These are phyloP conservation scores for Pythium rhizo-oryzae DNA, from an alignment of 352 stramenopile genomes.

Conservation along the genomic window DNA sequence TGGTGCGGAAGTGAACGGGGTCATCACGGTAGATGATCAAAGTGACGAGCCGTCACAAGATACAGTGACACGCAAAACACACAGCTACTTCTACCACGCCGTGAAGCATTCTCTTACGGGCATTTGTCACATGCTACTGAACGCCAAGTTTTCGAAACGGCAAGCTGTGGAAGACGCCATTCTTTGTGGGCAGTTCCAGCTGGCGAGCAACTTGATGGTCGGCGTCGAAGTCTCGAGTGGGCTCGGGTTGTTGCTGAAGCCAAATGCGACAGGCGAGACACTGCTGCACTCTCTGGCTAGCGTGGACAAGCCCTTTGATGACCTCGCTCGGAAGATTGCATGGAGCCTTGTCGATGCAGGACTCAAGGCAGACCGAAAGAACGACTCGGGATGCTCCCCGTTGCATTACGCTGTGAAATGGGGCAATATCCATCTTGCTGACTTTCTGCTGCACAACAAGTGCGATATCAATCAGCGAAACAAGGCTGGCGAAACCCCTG, in stretches of 20 bases:
- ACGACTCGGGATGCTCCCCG: conserved; percentile 45
- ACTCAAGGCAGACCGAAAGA: conserved; percentile 32
- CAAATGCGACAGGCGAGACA: conserved; percentile 52
- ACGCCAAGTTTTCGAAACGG: conserved; percentile 65
- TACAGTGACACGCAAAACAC: conserved; percentile 26
- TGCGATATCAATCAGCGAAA: conserved; percentile 49
- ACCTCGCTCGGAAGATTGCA: conserved; percentile 56
- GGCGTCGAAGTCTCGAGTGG: conserved; percentile 54
- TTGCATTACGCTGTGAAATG: conserved; percentile 62
- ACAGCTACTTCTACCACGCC: conserved; percentile 79
- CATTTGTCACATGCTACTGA: conserved; percentile 81
- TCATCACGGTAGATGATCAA: conserved; percentile 35
- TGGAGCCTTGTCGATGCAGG: conserved; percentile 70
- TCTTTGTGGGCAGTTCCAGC: conserved; percentile 66
- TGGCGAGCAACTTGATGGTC: conserved; percentile 70
- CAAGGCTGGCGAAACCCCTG: conserved; percentile 46
- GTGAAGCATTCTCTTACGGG: conserved; percentile 69
- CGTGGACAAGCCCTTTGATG: conserved; percentile 56
- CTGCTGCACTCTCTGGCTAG: conserved; percentile 68
- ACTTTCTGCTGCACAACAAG: conserved; percentile 72
- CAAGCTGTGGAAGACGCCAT: conserved; percentile 80
- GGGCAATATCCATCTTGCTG: conserved; percentile 63
- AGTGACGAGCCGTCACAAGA: neutral
- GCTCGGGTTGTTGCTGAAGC: conserved; percentile 36
- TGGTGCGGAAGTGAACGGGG: conserved; percentile 53